These are phyloP conservation scores for Neurospora sp. DNA, from an alignment of 2,329 filamentous ascomycete species.

Conservation along the genomic window DNA sequence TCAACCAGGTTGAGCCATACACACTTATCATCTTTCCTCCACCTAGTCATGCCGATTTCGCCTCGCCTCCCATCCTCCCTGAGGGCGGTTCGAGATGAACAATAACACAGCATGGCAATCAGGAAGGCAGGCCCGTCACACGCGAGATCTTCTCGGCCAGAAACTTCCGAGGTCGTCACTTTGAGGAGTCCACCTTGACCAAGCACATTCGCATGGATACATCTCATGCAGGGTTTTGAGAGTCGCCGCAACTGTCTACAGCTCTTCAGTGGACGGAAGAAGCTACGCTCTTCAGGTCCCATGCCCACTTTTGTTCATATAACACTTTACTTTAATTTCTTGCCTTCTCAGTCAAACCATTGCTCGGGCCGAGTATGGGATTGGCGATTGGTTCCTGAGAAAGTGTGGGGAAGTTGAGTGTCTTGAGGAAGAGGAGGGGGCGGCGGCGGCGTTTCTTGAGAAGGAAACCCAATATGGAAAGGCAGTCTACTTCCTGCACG, in stretches of 20 bases:
- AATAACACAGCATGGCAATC: conserved; percentile 18
- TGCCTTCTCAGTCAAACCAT: neutral
- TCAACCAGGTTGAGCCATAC: neutral
- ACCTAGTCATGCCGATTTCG: conserved; percentile 1
- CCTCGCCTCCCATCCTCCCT: neutral
- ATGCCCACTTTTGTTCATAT: conserved; percentile 16
- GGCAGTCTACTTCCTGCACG: neutral
- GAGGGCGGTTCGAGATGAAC: neutral
- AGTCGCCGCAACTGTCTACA: conserved; percentile 6
- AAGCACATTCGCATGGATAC: conserved; percentile 13
- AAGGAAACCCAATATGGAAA: neutral
- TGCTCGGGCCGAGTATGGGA: neutral
- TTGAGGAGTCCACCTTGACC: conserved; percentile 13
- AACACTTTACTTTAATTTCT: conserved; percentile 15
- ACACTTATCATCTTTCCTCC: neutral
- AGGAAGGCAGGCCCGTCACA: conserved; percentile 25
- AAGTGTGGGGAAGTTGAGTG: neutral
- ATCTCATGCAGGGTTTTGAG: conserved; percentile 13
- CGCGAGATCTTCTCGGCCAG: conserved; percentile 17
- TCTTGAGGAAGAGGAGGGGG: neutral
- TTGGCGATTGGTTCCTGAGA: neutral
- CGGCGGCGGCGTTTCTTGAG: neutral
- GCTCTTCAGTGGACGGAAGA: neutral
- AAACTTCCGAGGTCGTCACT: conserved; percentile 20
- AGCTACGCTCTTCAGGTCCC: conserved; percentile 11